phyloP scores from a whole-genome alignment of 495 filamentous ascomycete genomes.

The Penicillium goetzii region DNA sequence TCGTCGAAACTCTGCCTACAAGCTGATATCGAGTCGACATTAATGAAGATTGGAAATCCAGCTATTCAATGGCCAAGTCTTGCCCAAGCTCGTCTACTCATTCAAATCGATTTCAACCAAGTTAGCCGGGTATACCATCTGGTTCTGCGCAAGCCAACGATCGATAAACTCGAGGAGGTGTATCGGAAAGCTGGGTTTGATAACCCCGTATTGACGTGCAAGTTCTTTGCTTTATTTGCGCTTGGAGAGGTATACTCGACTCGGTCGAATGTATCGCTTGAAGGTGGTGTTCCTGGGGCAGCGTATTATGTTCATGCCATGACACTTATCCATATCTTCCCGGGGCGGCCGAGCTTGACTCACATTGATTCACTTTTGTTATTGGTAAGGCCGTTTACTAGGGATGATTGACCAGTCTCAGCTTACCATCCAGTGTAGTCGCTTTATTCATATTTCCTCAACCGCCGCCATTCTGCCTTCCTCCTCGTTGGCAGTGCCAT shows the following conservation, averaged over 20 bases:
- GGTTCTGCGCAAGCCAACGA: constrained; percentile 31
- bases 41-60: constrained; percentile 24
- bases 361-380: constrained; percentile 46
- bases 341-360: constrained; percentile 40
- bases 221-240: constrained; percentile 39
- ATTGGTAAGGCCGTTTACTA: constrained; percentile 26
- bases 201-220: constrained; percentile 31
- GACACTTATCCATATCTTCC: constrained; percentile 35
- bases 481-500: constrained; percentile 46
- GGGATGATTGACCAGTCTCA: not conserved
- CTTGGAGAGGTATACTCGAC: constrained; percentile 39
- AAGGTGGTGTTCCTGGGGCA: constrained; percentile 33
- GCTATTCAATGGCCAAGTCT: constrained; percentile 32
- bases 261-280: constrained; percentile 15
- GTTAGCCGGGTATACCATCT: constrained; percentile 38
- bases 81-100: constrained; percentile 31
- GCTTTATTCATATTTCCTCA: constrained; percentile 49
- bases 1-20: too few relatives aligned
- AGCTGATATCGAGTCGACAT: constrained; percentile 18
- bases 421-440: constrained; percentile 28
- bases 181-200: constrained; percentile 26
- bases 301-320: constrained; percentile 39
- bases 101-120: constrained; percentile 33
- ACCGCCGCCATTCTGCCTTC: constrained; percentile 50
- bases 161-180: constrained; percentile 29